Base-by-base conservation (phyloP, 768 basidiomycete genomes). In the Panaeolus cyanescens region DNA sequence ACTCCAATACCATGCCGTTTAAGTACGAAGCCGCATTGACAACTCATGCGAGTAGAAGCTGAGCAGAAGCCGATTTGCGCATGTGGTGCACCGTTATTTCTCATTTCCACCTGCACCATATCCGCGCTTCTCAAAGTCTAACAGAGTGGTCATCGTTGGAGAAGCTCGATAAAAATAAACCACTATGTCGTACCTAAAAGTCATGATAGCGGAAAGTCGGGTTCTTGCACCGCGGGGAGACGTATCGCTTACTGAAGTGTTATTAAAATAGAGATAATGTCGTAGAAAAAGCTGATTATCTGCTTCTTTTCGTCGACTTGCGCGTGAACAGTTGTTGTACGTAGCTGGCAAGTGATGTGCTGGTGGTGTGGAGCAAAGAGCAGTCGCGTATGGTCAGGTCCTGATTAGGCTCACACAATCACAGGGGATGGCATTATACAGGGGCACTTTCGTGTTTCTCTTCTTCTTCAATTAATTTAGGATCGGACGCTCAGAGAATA, bases 61-160 rank as follows among this genome's bases (percentile, higher is more conserved):
- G 45, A 50, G 45, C n/a, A 50, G 45, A 50, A 50, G 45, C 45
- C 45, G 45, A 50, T 50, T 28, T n/a, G 45, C 25, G 45, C 45
- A 50, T 28, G 25, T 50, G 45, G 45, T 28, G 45, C 25, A 50
- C 10, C 10, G 25, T 28, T n/a, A 50, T 50, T 22, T n/a, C 30
- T 28, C 45, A 50, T 28, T 50, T 50, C 45, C 45, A 50, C 30
- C 45, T 50, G 4, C 30, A 50, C 30, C 30, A 13, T 50, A 50
- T 28, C 30, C 45, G 13, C 10, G 5, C 45, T 50, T 50, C 45
- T 50, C 15, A 13, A 28, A 25, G 10, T 13, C 17, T 9, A 50
- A 9, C 28, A 50, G 25, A 22, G 28, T 28, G 22, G 45, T 50
- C 45, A 28, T 28, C 45, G 22, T 50, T 50, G 45, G 45, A 50